Percentiles rank a stretch among this genome's conserved stretches.
phyloP scores from a whole-genome alignment of 2,329 filamentous ascomycete species.

The Colletotrichum caudatum region DNA sequence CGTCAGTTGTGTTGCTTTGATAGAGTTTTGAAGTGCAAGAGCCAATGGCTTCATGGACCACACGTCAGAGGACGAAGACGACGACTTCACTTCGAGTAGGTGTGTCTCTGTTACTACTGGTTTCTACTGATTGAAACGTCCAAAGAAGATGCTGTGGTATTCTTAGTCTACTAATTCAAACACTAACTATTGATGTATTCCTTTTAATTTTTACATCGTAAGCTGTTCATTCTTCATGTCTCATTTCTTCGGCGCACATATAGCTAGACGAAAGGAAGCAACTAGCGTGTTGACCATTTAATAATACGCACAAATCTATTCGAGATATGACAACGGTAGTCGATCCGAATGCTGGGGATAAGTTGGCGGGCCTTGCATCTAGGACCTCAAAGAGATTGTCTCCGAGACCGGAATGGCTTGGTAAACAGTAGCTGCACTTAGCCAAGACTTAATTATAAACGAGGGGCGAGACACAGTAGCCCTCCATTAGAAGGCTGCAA shows the following conservation, averaged over 20 bases:
- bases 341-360: background rate
- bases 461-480: no score
- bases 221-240: background rate
- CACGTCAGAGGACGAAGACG: slow-evolving; percentile 4
- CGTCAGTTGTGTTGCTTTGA: background rate
- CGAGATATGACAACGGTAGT: background rate
- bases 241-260: no score
- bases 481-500: background rate
- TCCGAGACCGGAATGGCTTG: background rate
- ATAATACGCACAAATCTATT: background rate
- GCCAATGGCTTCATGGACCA: background rate
- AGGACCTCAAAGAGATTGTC: background rate
- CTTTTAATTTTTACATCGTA: background rate
- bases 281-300: background rate
- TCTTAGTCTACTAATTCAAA: background rate
- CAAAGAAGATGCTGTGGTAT: background rate
- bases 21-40: background rate
- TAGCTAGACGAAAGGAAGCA: background rate
- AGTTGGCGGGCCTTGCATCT: no score
- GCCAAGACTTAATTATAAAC: background rate
- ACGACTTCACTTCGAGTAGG: background rate
- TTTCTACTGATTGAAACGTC: background rate
- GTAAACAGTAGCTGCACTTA: background rate
- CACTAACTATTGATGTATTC: background rate
- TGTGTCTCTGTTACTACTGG: background rate